phyloP scores from a whole-genome alignment of 2,329 filamentous ascomycete species.

The Bisporella sp. region DNA sequence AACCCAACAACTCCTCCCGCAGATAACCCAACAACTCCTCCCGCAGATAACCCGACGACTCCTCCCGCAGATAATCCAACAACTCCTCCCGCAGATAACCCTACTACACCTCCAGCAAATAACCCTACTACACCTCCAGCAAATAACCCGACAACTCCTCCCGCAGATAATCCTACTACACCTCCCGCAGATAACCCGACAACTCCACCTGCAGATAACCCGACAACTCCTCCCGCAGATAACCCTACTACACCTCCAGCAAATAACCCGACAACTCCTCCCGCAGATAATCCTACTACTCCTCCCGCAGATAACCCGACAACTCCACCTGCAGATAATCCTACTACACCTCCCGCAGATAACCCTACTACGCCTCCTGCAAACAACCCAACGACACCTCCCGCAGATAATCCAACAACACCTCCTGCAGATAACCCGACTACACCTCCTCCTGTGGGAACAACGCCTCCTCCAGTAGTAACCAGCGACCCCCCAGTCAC shows the following conservation, averaged over 20 bases:
- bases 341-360: too few relatives aligned
- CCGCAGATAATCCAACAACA: not conserved
- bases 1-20: not conserved
- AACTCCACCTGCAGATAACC: too few relatives aligned
- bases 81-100: too few relatives aligned
- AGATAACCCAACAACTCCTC: not conserved
- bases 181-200: not conserved
- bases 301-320: not conserved
- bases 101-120: too few relatives aligned
- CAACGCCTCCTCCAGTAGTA: not conserved
- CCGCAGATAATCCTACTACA: too few relatives aligned
- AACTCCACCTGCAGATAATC: too few relatives aligned
- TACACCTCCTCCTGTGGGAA: not conserved
- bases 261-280: too few relatives aligned
- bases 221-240: not conserved
- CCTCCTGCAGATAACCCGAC: not conserved
- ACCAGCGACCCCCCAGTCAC: not conserved
- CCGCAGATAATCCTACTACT: not conserved
- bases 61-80: not conserved
- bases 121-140: too few relatives aligned
- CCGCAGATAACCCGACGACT: not conserved
- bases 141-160: too few relatives aligned
- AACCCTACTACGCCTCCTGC: not conserved
- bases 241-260: too few relatives aligned
- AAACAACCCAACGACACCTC: not conserved